Conservation (phyloP, 2,329 filamentous ascomycete species). For the Hypoxylon sp. region DNA sequence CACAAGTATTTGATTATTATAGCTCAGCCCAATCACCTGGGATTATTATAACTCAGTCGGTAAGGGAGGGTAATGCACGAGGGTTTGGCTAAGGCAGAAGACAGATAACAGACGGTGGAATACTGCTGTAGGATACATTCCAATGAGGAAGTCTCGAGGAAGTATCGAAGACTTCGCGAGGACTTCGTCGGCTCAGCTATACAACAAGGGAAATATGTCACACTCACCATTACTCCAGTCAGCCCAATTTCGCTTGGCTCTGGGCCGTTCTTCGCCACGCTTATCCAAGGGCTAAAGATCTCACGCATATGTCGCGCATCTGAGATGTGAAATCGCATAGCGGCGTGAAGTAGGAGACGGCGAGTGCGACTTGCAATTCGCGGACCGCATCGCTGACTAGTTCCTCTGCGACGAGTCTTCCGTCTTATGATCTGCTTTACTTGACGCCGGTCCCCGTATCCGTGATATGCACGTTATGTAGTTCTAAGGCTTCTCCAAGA, state of each 20-base stretch:
- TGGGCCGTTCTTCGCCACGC: conserved; percentile 30
- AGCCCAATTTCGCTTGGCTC: conserved; percentile 1
- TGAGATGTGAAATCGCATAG: conserved; percentile 24
- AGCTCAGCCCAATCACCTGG: conserved; percentile 37
- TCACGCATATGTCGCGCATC: conserved; percentile 23
- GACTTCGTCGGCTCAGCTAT: conserved; percentile 19
- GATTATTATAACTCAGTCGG: conserved; percentile 38
- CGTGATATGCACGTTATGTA: conserved; percentile 13
- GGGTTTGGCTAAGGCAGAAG: conserved; percentile 13
- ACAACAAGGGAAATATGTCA: conserved; percentile 23
- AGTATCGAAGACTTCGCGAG: conserved; percentile 36
- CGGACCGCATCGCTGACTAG: conserved; percentile 12
- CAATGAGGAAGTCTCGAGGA: conserved; percentile 36
- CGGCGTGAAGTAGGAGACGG: conserved; percentile 6
- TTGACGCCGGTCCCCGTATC: conserved; percentile 3
- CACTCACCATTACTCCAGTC: conserved; percentile 22
- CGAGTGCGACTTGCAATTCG: conserved; percentile 3
- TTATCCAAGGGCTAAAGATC: conserved; percentile 33
- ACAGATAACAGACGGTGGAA: conserved; percentile 10
- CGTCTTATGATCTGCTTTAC: conserved; percentile 14
- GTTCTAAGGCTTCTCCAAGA: conserved; percentile 18
- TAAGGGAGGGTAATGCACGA: conserved; percentile 33
- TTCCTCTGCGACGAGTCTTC: not conserved
- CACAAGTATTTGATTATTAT: conserved; percentile 26
- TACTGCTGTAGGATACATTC: conserved; percentile 11